Evolutionary conservation across 106 monocot genomes (phyloP).

Genomic region (Phalaenopsis equestris): DNA sequence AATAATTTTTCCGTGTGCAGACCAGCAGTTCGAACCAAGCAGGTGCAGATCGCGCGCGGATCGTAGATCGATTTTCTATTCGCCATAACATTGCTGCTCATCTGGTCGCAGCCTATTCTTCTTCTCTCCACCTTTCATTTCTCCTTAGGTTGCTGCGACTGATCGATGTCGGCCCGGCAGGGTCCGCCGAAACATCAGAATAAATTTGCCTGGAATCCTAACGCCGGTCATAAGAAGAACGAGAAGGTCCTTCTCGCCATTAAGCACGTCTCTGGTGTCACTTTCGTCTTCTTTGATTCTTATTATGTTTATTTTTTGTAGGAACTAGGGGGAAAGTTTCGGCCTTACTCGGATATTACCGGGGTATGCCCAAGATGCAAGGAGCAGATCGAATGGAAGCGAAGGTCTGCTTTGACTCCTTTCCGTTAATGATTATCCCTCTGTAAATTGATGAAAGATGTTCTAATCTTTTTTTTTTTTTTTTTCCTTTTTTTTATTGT

Average conservation of each 20-base stretch:
- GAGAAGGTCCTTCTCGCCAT: conserved; percentile 36
- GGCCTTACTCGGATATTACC: conserved; percentile 74
- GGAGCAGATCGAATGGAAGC: conserved; percentile 94
- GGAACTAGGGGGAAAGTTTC: conserved; percentile 70
- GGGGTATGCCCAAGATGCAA: conserved; percentile 84
- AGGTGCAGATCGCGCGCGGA: no score
- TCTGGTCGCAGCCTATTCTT: neutral
- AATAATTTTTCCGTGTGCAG: no score
- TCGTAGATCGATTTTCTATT: no score
- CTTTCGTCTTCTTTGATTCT: conserved; percentile 4
- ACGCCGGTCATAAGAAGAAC: conserved; percentile 65
- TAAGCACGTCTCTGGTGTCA: neutral
- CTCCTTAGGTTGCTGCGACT: neutral
- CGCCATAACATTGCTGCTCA: no score
- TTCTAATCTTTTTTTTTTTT: neutral
- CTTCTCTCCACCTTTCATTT: neutral
- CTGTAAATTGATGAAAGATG: neutral
- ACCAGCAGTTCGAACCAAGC: no score
- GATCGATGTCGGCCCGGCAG: conserved; percentile 41
- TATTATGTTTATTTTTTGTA: conserved; percentile 7
- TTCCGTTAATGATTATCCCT: neutral
- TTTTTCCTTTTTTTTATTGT: neutral
- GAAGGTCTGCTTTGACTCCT: conserved; percentile 22
- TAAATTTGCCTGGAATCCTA: conserved; percentile 70
- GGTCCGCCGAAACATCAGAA: conserved; percentile 97